Evolutionary conservation across 2,329 filamentous ascomycete species (phyloP).

Genomic region (Penicillium sp.): DNA sequence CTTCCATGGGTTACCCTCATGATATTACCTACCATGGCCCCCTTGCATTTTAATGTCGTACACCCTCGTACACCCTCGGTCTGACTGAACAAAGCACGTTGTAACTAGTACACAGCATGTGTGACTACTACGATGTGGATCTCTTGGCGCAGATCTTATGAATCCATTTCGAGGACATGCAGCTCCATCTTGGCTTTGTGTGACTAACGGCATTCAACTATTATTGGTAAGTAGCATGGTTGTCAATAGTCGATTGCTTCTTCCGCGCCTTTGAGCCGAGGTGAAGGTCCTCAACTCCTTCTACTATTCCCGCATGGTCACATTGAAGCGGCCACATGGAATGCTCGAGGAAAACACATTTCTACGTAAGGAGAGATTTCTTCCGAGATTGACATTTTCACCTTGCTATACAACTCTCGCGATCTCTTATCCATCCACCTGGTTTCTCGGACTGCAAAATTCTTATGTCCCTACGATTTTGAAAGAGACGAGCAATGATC

Average conservation of each 20-base stretch:
- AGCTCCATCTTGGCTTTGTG: neutral
- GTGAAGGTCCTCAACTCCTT: neutral
- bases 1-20: neutral
- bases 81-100: neutral
- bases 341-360: too few species aligned
- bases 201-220: neutral
- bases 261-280: neutral
- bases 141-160: neutral
- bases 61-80: neutral
- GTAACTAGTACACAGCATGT: neutral
- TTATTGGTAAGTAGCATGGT: neutral
- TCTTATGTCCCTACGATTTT: too few species aligned
- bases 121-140: neutral
- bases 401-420: too few species aligned
- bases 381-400: too few species aligned
- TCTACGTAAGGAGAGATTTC: too few species aligned
- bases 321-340: neutral
- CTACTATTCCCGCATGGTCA: neutral
- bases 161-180: neutral
- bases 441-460: too few species aligned
- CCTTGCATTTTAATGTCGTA: neutral
- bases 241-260: neutral
- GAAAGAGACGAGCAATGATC: too few species aligned
- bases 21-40: neutral
- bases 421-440: too few species aligned